A percentile compares a stretch with the other conserved stretches of the same genome.
These are phyloP conservation scores for Erodium moschatum DNA, from an alignment of 441 rosid genomes.

Conservation along the genomic window DNA sequence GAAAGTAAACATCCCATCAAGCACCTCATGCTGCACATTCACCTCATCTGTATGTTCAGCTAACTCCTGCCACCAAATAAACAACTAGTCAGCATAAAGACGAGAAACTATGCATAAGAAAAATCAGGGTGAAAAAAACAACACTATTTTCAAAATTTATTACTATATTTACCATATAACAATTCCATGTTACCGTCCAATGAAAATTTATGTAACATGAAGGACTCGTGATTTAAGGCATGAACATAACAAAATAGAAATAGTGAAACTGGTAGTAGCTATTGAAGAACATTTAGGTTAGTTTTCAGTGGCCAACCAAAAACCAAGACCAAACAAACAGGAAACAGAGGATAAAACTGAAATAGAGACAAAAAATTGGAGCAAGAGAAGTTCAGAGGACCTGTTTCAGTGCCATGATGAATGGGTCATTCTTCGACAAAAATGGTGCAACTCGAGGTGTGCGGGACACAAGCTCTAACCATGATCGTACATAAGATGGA, in stretches of 20 bases:
- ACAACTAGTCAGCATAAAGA: not conserved
- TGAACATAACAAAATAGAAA: not conserved
- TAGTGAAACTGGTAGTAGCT: slow-evolving; percentile 1
- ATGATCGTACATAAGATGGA: slow-evolving; percentile 60
- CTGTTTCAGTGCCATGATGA: slow-evolving; percentile 69
- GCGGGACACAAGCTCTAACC: slow-evolving; percentile 75
- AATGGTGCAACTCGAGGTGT: slow-evolving; percentile 95
- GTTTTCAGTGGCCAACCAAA: not conserved
- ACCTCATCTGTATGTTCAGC: slow-evolving; percentile 68
- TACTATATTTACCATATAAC: not conserved
- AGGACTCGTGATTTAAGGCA: not conserved
- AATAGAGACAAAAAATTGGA: not conserved
- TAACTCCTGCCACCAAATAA: slow-evolving; percentile 55
- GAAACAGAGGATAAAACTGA: not conserved
- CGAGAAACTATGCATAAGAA: too few relatives aligned
- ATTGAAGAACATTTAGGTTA: not conserved
- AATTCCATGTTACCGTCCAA: not conserved
- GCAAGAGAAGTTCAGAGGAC: slow-evolving; percentile 24
- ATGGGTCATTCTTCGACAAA: slow-evolving; percentile 76
- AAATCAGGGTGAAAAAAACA: not conserved
- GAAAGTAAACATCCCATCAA: slow-evolving; percentile 83
- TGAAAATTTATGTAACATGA: not conserved
- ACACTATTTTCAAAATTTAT: not conserved
- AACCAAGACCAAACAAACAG: not conserved
- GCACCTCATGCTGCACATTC: slow-evolving; percentile 61